A percentile compares a stretch with the other conserved stretches of the same genome.
These are phyloP conservation scores for Nothopassalora personata DNA, from an alignment of 2,329 filamentous ascomycete species.

Conservation along the genomic window DNA sequence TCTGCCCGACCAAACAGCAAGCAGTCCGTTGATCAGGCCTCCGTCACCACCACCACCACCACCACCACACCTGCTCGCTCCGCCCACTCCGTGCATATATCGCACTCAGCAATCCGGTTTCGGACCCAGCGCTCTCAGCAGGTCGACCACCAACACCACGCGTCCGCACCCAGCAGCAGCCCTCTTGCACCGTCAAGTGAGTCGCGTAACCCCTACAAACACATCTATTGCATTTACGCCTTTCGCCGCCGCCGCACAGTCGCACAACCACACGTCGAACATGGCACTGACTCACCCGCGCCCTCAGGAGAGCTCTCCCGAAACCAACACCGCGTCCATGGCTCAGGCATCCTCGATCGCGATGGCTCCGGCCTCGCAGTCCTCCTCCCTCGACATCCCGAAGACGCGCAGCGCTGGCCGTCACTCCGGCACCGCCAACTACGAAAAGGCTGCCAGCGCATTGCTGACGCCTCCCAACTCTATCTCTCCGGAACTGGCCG, in stretches of 20 bases:
- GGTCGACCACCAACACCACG: slow-evolving; percentile 12
- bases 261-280: slow-evolving; percentile 5
- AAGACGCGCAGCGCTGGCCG: slow-evolving; percentile 21
- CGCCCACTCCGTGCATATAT: slow-evolving; percentile 1
- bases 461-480: slow-evolving; percentile 92
- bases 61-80: slow-evolving; percentile 6
- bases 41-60: slow-evolving; percentile 1
- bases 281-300: slow-evolving; percentile 26
- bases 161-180: slow-evolving; percentile 18
- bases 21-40: slow-evolving; percentile 1
- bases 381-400: slow-evolving; percentile 27
- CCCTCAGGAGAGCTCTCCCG: slow-evolving; percentile 32
- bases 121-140: slow-evolving; percentile 11
- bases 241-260: slow-evolving; percentile 9
- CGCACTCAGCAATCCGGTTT: slow-evolving; percentile 3
- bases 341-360: slow-evolving; percentile 28
- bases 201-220: slow-evolving; percentile 23
- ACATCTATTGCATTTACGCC: slow-evolving; percentile 1
- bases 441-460: slow-evolving; percentile 36
- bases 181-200: slow-evolving; percentile 34
- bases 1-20: background rate
- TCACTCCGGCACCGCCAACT: slow-evolving; percentile 25
- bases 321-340: slow-evolving; percentile 26
- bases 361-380: slow-evolving; percentile 32
- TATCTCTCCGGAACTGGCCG: slow-evolving; percentile 80